Evolutionary conservation across 495 filamentous ascomycete species (phyloP).

Genomic region (Xylaria nigripes): DNA sequence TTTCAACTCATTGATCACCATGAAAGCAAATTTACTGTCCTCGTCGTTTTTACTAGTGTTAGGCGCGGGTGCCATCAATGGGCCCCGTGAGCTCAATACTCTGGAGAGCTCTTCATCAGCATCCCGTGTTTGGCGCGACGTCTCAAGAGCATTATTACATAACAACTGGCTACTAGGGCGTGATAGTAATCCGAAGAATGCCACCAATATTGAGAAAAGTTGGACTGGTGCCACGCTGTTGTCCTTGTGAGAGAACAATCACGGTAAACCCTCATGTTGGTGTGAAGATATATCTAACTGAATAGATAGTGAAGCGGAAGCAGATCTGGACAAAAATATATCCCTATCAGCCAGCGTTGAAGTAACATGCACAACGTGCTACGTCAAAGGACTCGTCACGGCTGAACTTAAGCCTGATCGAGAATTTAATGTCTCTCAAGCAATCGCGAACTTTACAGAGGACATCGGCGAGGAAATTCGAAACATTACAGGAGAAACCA

Average conservation of each 20-base stretch:
- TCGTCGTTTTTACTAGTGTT: background rate
- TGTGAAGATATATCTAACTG: slow-evolving; percentile 1
- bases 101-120: background rate
- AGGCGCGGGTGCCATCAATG: background rate
- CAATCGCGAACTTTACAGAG: slow-evolving; percentile 26
- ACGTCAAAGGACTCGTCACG: slow-evolving; percentile 40
- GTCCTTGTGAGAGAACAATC: slow-evolving; percentile 16
- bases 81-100: background rate
- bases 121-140: background rate
- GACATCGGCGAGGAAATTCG: slow-evolving; percentile 22
- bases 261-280: background rate
- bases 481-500: slow-evolving; percentile 24
- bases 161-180: background rate
- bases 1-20: background rate
- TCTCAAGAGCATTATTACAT: background rate
- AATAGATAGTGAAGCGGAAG: slow-evolving; percentile 1
- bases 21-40: background rate
- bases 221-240: slow-evolving; percentile 33
- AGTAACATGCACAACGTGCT: slow-evolving; percentile 44
- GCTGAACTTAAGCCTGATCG: slow-evolving; percentile 32
- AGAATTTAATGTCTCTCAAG: slow-evolving; percentile 33
- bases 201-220: slow-evolving; percentile 31
- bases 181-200: slow-evolving; percentile 26
- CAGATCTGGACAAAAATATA: background rate
- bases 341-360: slow-evolving; percentile 21